Evolutionary conservation across 31 red algal genomes (phyloP).

Genomic region (Odonthalia washingtoniensis): DNA sequence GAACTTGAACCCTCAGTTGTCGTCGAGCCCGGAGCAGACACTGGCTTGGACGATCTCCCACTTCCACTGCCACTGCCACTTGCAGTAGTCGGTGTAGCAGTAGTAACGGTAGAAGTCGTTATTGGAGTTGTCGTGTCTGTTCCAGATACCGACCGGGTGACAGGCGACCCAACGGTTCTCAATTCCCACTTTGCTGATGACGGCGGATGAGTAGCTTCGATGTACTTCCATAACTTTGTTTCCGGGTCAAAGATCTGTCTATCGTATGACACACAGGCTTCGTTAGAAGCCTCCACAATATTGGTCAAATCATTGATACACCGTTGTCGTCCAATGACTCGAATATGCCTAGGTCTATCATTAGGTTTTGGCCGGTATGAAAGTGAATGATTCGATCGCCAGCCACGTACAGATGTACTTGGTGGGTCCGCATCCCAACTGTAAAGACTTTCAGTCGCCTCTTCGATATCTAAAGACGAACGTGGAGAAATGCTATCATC

Average conservation of each 20-base stretch:
- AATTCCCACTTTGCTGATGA: slow-evolving; percentile 68
- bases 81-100: no score
- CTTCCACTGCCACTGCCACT: no score
- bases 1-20: no score
- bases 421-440: slow-evolving; percentile 60
- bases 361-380: slow-evolving; percentile 47
- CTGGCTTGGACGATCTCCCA: no score
- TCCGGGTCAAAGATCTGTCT: slow-evolving; percentile 67
- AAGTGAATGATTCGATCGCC: slow-evolving; percentile 57
- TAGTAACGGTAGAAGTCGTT: no score
- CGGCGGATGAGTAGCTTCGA: slow-evolving; percentile 47
- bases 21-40: no score
- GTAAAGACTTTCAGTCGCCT: slow-evolving; percentile 63
- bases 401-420: slow-evolving; percentile 56
- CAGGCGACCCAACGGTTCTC: slow-evolving; percentile 53
- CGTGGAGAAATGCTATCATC: slow-evolving; percentile 50
- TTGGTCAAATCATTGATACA: slow-evolving; percentile 60
- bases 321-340: slow-evolving; percentile 54
- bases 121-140: slow-evolving; percentile 58
- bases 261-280: slow-evolving; percentile 66
- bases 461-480: slow-evolving; percentile 64
- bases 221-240: slow-evolving; percentile 66
- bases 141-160: slow-evolving; percentile 61
- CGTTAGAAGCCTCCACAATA: slow-evolving; percentile 66
- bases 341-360: slow-evolving; percentile 49